Percentiles rank a stretch among this genome's conserved stretches.
phyloP scores from a whole-genome alignment of 2,329 filamentous ascomycete species.

The Pseudopyricularia javanii region DNA sequence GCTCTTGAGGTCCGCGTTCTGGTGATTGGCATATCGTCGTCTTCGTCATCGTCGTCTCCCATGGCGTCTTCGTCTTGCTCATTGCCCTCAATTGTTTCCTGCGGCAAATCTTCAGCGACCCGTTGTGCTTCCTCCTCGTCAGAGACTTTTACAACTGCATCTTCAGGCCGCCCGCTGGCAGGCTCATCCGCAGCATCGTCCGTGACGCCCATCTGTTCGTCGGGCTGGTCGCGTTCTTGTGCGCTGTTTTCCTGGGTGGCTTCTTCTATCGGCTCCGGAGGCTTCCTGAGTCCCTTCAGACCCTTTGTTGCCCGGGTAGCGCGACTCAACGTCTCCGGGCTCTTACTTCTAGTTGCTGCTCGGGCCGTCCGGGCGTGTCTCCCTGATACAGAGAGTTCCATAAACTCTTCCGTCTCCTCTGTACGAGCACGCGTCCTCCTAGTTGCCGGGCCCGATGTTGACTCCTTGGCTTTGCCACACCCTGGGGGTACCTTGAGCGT shows the following conservation, averaged over 20 bases:
- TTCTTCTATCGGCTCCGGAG: conserved; percentile 33
- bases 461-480: conserved; percentile 5
- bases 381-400: conserved; percentile 50
- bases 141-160: conserved; percentile 3
- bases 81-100: not conserved
- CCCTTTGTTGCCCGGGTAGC: conserved; percentile 32
- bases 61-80: conserved; percentile 4
- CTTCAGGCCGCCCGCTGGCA: conserved; percentile 2
- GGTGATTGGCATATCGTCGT: conserved; percentile 28
- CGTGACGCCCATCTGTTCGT: conserved; percentile 22
- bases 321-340: conserved; percentile 37
- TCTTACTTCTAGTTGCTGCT: conserved; percentile 36
- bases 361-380: conserved; percentile 37
- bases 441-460: conserved; percentile 14
- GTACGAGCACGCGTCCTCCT: conserved; percentile 42
- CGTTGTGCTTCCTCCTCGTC: conserved; percentile 18
- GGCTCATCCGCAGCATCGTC: conserved; percentile 8
- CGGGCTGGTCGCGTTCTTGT: conserved; percentile 7
- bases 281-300: conserved; percentile 36
- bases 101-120: conserved; percentile 4
- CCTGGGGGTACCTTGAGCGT: conserved; percentile 12
- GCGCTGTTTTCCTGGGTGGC: conserved; percentile 37
- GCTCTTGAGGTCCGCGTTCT: conserved; percentile 19
- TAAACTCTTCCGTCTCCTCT: conserved; percentile 40
- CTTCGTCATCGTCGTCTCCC: conserved; percentile 14